phyloP scores from a whole-genome alignment of 768 basidiomycete genomes.

The Pulveroboletus sp. region DNA sequence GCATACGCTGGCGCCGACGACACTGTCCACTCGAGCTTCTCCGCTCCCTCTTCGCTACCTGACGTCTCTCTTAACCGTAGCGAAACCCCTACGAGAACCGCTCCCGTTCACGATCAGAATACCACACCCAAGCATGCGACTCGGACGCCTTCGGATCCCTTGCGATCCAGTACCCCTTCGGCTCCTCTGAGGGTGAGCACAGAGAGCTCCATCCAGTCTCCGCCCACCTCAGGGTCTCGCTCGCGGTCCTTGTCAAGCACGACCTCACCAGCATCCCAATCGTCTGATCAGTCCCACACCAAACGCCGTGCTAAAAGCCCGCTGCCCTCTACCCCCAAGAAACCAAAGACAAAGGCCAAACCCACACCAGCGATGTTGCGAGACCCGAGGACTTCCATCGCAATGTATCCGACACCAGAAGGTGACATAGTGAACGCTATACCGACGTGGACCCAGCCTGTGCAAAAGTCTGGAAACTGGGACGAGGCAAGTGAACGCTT shows the following conservation, averaged over 20 bases:
- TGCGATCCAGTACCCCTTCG: constrained; percentile 42
- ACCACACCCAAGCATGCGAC: constrained; percentile 42
- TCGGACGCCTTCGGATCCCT: constrained; percentile 44
- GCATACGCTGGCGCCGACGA: constrained; percentile 26
- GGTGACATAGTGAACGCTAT: constrained; percentile 67
- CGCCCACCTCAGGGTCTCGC: constrained; percentile 31
- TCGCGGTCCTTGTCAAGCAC: constrained; percentile 20
- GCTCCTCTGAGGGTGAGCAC: constrained; percentile 35
- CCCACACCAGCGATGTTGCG: constrained; percentile 30
- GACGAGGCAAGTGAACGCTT: constrained; percentile 57
- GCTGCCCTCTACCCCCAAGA: constrained; percentile 38
- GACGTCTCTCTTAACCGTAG: constrained; percentile 33
- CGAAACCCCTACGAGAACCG: constrained; percentile 40
- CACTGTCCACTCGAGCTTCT: constrained; percentile 15
- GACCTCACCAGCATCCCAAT: constrained; percentile 29
- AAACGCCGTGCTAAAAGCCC: constrained; percentile 47
- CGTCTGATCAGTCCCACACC: constrained; percentile 33
- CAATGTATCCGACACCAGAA: constrained; percentile 60
- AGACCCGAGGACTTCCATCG: constrained; percentile 56
- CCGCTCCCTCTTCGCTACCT: constrained; percentile 20
- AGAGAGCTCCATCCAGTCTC: constrained; percentile 39
- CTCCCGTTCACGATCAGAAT: constrained; percentile 33
- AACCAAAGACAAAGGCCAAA: constrained; percentile 34
- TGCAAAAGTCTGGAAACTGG: constrained; percentile 69
- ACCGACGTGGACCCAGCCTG: constrained; percentile 77